Conservation (phyloP, 768 basidiomycete species). For the Russula vinacea region DNA sequence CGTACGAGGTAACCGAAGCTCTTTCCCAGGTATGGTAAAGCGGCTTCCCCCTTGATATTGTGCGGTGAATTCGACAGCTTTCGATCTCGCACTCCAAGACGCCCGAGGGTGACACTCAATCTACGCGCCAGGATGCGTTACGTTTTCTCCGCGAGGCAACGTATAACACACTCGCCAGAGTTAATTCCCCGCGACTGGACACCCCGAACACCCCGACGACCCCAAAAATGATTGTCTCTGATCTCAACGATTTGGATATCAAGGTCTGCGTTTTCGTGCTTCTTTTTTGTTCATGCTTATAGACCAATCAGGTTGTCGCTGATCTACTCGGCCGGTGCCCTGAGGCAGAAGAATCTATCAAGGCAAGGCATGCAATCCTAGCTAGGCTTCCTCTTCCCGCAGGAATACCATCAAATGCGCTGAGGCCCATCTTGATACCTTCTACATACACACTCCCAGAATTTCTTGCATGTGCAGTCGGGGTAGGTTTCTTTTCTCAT, state of each 20-base stretch:
- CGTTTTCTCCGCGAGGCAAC: slow-evolving; percentile 30
- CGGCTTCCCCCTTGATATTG: not conserved
- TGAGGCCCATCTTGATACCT: slow-evolving; percentile 69
- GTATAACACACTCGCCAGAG: slow-evolving; percentile 23
- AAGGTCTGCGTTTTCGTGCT: slow-evolving; percentile 9
- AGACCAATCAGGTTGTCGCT: slow-evolving; percentile 6
- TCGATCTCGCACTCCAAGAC: slow-evolving; percentile 13
- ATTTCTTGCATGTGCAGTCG: slow-evolving; percentile 56
- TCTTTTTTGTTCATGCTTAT: slow-evolving; percentile 8
- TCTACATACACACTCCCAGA: slow-evolving; percentile 63
- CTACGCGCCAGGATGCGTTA: slow-evolving; percentile 28
- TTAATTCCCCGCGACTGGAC: slow-evolving; percentile 17
- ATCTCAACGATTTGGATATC: slow-evolving; percentile 28
- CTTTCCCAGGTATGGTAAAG: slow-evolving; percentile 3
- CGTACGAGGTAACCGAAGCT: slow-evolving; percentile 23
- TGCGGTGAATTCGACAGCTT: not conserved
- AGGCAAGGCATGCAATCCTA: slow-evolving; percentile 54
- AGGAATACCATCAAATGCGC: slow-evolving; percentile 59
- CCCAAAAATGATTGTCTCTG: slow-evolving; percentile 20
- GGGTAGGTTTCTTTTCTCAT: slow-evolving; percentile 43
- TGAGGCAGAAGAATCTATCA: slow-evolving; percentile 38
- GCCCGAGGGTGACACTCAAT: slow-evolving; percentile 25
- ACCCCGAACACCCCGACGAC: slow-evolving; percentile 8
- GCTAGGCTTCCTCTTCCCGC: slow-evolving; percentile 60
- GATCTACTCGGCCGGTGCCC: slow-evolving; percentile 11